Evolutionary conservation across 208 protist genomes (phyloP), one percentile per base, ranked within the genome.

Genomic region (Trypanosomatidae sp.): DNA sequence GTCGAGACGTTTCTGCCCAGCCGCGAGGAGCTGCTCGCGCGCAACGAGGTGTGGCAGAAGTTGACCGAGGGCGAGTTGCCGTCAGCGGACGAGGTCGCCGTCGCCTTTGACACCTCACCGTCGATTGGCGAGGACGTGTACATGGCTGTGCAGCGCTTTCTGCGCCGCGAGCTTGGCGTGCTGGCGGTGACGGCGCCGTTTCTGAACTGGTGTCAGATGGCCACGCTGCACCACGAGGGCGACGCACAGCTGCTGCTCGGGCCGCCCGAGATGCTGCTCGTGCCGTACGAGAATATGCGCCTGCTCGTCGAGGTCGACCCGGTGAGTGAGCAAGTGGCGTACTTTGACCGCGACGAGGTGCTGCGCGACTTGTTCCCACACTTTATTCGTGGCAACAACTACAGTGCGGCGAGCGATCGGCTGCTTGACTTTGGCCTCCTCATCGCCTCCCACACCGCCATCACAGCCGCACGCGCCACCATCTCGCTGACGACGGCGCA

Each of bases 121-220:
- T 51, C 66, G 21, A 61, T 90, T 46, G 70, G 71, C 27, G 75
- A 84, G 56, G 83, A 92, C 54, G 64, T 92, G 21, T 32, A 78
- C 50, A 81, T 80, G 63, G 71, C 73, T 19, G 63, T 92, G 33
- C 64, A 79, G 53, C 75, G 74, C 40, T 88, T 70, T 52, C 48
- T 92, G 30, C 72, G 68, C 44, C 56, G 50, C 4, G 66, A 88
- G 49, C 53, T 84, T 43, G 56, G 61, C 46, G 74, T 88, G 13
- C 39, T 76, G 43, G 61, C 67, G 25, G 57, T 88, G 48, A 88
- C 77, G 16, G 74, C 83, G 16, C 83, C 83, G 20, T 88, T 87
- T 51, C 54, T 86, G 3, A 81, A 87, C 41, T 92, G 83, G 83
- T 79, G 73, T 45, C 83, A 92, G 61, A 86, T 92, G 83, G 70